Evolutionary conservation across 2,329 filamentous ascomycete genomes (phyloP), one percentile per base, ranked within the genome.

Genomic region (Xylariales sp.): DNA sequence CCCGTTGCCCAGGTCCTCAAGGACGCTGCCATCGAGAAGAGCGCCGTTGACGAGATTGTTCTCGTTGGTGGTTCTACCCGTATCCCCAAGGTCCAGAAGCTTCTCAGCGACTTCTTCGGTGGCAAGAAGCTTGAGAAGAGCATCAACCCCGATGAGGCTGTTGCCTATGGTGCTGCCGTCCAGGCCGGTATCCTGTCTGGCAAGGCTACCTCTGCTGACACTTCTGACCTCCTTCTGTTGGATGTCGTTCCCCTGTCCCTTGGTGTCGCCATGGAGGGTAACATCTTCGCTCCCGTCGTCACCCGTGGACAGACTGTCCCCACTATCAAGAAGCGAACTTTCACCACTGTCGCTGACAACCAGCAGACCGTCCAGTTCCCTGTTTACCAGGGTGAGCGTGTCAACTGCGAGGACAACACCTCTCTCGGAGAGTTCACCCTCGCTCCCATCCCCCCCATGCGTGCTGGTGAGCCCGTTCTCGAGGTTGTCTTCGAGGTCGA

Each of bases 111-210:
- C 72, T 96, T 90, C 81, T 98, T 98, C 76, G 87, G 94, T 66
- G 90, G 90, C 72, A 98, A 98, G 88, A 96, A 98, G 85, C 88
- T 96, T 53, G 91, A 97, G 82, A 97, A 96, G 80, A 93, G 87
- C 78, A 97, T 97, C 77, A 98, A 98, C 82, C 93, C 93, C 59
- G 93, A 98, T 64, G 93, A 98, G 79, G 93, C 93, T 55, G 93
- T 98, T 60, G 93, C 93, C 57, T 96, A 96, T 72, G 93, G 93
- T 83, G 93, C 93, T 51, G 93, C 93, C 56, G 91, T 98, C 47
- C 93, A 98, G 76, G 93, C 93, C 53, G 93, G 90, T 82, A 96
- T 98, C 66, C 84, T 98, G 51, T 96, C 91, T 43, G 93, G 93
- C 66, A 95, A 96, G 83, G 93, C 93, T 55, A 93, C 88, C 51